Conservation (phyloP, 2,329 filamentous ascomycete species). For the Paraconiothyrium brasiliense region DNA sequence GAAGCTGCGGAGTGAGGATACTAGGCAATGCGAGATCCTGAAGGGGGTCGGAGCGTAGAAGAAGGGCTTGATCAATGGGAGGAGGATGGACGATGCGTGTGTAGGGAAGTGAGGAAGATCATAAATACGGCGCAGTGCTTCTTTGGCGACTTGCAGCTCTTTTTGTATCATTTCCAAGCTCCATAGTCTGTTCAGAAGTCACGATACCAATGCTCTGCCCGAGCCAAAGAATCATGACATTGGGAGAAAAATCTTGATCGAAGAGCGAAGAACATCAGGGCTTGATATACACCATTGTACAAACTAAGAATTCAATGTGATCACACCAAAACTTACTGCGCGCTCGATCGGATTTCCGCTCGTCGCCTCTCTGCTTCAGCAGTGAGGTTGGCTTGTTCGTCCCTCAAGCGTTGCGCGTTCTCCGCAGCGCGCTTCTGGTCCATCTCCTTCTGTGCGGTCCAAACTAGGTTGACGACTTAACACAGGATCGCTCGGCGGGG, state of each 20-base stretch:
- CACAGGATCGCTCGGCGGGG: neutral
- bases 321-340: conserved; percentile 25
- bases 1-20: conserved; percentile 2
- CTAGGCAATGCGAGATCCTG: neutral
- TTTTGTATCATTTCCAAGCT: too few species aligned
- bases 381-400: conserved; percentile 42
- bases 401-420: conserved; percentile 38
- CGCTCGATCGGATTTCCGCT: conserved; percentile 46
- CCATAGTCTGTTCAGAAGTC: too few species aligned
- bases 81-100: conserved; percentile 10
- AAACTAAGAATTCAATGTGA: neutral
- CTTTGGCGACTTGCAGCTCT: too few species aligned
- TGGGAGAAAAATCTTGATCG: neutral
- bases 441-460: conserved; percentile 46
- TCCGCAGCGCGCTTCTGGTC: conserved; percentile 40
- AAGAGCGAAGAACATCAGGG: neutral
- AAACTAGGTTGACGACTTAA: conserved; percentile 33
- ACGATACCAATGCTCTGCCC: too few species aligned
- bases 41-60: neutral
- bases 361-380: conserved; percentile 45
- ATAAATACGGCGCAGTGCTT: neutral
- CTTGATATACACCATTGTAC: conserved; percentile 4
- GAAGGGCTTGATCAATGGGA: neutral
- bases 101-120: neutral
- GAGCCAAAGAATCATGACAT: neutral